Evolutionary conservation across 2,329 filamentous ascomycete genomes (phyloP).

Genomic region (Arthrocladium fulminans): DNA sequence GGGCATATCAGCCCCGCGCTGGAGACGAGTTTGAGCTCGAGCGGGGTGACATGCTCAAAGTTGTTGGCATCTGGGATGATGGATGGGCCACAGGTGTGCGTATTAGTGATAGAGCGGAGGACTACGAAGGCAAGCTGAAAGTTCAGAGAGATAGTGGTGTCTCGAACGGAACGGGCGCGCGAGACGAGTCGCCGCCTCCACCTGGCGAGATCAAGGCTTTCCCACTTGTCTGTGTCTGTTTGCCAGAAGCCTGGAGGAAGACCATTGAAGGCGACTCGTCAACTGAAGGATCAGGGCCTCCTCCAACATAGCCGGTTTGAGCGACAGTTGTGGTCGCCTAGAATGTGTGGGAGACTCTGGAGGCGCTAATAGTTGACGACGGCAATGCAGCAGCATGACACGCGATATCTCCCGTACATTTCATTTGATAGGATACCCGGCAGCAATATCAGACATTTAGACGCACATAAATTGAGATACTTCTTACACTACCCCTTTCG

Average conservation of each 20-base stretch:
- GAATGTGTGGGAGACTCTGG: neutral
- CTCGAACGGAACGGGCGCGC: conserved; percentile 63
- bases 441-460: conserved; percentile 3
- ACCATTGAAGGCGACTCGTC: conserved; percentile 85
- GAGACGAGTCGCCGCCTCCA: conserved; percentile 52
- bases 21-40: conserved; percentile 89
- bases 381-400: conserved; percentile 1
- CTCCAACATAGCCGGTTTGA: conserved; percentile 12
- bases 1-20: conserved; percentile 93
- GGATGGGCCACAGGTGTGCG: conserved; percentile 94
- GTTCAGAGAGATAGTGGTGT: conserved; percentile 87
- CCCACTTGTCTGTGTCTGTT: conserved; percentile 88
- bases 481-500: too few species aligned
- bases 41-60: conserved; percentile 93
- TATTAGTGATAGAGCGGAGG: conserved; percentile 72
- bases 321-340: too few species aligned
- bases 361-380: conserved; percentile 2
- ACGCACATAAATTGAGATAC: conserved; percentile 1
- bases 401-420: conserved; percentile 1
- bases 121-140: conserved; percentile 71
- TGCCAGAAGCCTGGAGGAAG: conserved; percentile 92
- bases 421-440: conserved; percentile 6
- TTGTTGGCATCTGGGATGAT: conserved; percentile 98
- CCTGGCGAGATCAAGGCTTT: conserved; percentile 92
- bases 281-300: conserved; percentile 48